Base-by-base conservation (phyloP, 768 basidiomycete genomes). In the Tulasnella calospora region DNA sequence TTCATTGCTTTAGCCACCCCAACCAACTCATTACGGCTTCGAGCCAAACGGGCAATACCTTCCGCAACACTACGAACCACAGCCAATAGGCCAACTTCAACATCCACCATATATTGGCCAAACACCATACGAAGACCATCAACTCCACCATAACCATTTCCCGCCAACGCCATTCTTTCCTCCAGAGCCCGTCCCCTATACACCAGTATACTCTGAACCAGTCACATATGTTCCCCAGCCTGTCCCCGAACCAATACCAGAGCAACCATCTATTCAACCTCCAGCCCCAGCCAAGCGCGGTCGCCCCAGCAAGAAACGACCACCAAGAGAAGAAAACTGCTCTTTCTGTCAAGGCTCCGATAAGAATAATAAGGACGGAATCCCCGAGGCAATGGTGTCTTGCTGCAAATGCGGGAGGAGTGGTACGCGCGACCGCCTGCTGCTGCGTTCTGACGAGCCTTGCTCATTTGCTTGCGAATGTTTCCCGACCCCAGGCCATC, bases 331-430 rank as follows among this genome's bases (percentile, higher is more conserved):
- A 82, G 83, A 87, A 30, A 87, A 89, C 80, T 98, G 96, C 82
- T 89, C 92, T 3, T 93, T 94, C 81, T 98, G 96, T 82, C 86
- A 87, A 72, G 93, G 93, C 0, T 88, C 89, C 71, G 89, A 90
- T 80, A 81, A 83, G 71, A 87, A 83, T 82, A 94, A 94, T 83
- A 89, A 87, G 82, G 80, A 83, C 12, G 88, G 87, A 15, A 82
- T 88, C 73, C 84, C 87, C 13, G 96, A 98, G 82, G 81, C 82
- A 30, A 90, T 97, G 90, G 87, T 93, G 30, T 90, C 90, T 79
- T 98, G 96, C 83, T 86, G 87, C 79, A 90, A 91, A 80, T 98
- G 96, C 83, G 92, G 92, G 2, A 89, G 92, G 70, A 94, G 92
- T 81, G 94, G 96, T 93, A 82, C 76, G 88, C 85, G 71, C 74